Evolutionary conservation across 805 yeast species (phyloP), one percentile per base, ranked within the genome.

Genomic region (Ogataea neopini): DNA sequence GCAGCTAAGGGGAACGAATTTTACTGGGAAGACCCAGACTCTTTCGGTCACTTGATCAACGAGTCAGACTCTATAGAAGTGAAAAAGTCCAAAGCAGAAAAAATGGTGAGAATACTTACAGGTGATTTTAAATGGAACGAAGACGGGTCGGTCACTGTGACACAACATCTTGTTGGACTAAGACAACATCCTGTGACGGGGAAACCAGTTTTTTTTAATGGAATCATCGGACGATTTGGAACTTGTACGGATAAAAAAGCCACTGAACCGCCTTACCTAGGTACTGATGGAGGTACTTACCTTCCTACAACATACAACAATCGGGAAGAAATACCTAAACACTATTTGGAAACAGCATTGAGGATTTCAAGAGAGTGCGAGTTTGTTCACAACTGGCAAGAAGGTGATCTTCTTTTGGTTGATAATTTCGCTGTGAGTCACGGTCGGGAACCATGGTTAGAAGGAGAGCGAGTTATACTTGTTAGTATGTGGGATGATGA

Each of bases 401-500:
- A 57, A 44, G 70, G 70, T 10, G 72, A 67, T 53, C 48, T 68
- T 28, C 64, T 57, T 0, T 52, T 68, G 6, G 56, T 68, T 13
- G 68, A 68, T 48, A 68, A 68, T 43, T 60, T 62, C 40, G 64
- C 59, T 37, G 69, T 63, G 4, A 58, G 65, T 40, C 71, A 68
- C 50, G 72, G 70, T 0, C 51, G 70, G 43, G 40, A 43, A 17
- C 34, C 44, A 5, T 68, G 69, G 10, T 62, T 62, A 61, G 54
- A 57, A 19, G 69, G 70, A 3, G 59, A 54, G 13, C 51, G 72
- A 44, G 47, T 44, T 9, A 55, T 67, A 7, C 40, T 65, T 28
- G 69, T 66, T 4, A 64, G 69, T 41, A 65, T 66, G 70, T 67
- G 71, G 71, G 70, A 66, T 26, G 35, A 43, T 14, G 38, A 34